Evolutionary conservation across 169 alveolate species (phyloP).

Genomic region (Plasmodium falciparum): DNA sequence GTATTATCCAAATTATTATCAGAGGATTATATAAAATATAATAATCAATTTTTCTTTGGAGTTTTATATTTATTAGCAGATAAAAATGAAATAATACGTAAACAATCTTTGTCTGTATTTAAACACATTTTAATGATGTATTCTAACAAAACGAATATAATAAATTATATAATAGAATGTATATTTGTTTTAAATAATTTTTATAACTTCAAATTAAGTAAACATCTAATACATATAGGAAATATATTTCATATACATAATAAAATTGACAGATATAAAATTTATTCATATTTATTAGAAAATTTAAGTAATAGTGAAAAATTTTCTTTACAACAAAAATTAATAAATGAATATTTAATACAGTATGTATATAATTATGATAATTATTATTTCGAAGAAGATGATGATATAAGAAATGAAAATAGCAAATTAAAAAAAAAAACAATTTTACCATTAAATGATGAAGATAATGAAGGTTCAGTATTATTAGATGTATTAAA

Average conservation of each 20-base stretch:
- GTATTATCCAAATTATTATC: slow-evolving; percentile 56
- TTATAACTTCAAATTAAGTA: slow-evolving; percentile 31
- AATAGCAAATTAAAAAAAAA: slow-evolving; percentile 12
- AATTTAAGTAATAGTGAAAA: slow-evolving; percentile 59
- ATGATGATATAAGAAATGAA: neutral
- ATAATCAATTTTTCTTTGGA: slow-evolving; percentile 54
- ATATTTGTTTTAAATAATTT: slow-evolving; percentile 58
- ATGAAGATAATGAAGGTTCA: slow-evolving; percentile 56
- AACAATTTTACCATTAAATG: slow-evolving; percentile 46
- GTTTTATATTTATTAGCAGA: slow-evolving; percentile 57
- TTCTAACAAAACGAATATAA: slow-evolving; percentile 29
- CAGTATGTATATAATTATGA: slow-evolving; percentile 69
- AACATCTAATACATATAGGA: slow-evolving; percentile 36
- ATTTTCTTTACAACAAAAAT: slow-evolving; percentile 54
- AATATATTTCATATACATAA: slow-evolving; percentile 48
- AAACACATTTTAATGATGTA: slow-evolving; percentile 58
- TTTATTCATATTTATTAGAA: slow-evolving; percentile 28
- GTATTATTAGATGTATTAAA: slow-evolving; percentile 50
- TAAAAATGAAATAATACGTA: slow-evolving; percentile 53
- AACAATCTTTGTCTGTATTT: slow-evolving; percentile 61
- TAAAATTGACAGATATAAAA: slow-evolving; percentile 34
- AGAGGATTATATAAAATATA: slow-evolving; percentile 60
- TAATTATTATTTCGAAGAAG: slow-evolving; percentile 59
- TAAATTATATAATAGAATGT: slow-evolving; percentile 53
- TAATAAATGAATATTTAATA: slow-evolving; percentile 62